A percentile compares a stretch with the other conserved stretches of the same genome.
These are phyloP conservation scores for Phytopythium vexans DNA, from an alignment of 352 stramenopile genomes.

Conservation along the genomic window DNA sequence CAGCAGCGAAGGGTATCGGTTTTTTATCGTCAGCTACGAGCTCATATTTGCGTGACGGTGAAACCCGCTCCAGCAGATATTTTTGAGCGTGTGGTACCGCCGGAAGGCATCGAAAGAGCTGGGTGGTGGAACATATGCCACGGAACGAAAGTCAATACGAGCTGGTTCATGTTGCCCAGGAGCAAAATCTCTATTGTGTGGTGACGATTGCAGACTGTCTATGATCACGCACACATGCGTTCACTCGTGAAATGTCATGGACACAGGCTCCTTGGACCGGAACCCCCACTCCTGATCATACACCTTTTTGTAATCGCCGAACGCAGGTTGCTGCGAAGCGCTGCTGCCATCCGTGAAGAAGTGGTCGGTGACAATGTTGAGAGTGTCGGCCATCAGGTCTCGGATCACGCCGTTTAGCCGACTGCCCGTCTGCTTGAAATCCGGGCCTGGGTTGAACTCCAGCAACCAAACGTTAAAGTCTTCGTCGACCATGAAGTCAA, in stretches of 20 bases:
- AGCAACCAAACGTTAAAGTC: constrained; percentile 68
- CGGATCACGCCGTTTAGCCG: constrained; percentile 59
- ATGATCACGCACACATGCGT: not conserved
- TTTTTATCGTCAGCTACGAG: constrained; percentile 76
- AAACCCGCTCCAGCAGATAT: constrained; percentile 47
- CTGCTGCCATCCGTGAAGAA: constrained; percentile 30
- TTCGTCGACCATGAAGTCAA: constrained; percentile 74
- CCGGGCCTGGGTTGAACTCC: constrained; percentile 72
- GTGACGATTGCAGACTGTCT: not conserved
- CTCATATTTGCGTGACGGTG: constrained; percentile 53
- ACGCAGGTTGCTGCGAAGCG: constrained; percentile 8
- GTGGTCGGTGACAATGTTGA: constrained; percentile 50
- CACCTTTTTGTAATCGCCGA: constrained; percentile 42
- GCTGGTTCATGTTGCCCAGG: constrained; percentile 4
- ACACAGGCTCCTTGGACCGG: constrained; percentile 37
- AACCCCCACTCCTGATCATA: constrained; percentile 57
- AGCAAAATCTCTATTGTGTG: constrained; percentile 11
- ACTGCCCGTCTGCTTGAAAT: constrained; percentile 74
- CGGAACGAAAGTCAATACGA: not conserved
- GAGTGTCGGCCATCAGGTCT: constrained; percentile 55
- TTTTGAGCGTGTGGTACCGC: constrained; percentile 33
- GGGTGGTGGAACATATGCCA: too few species aligned
- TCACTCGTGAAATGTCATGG: constrained; percentile 56
- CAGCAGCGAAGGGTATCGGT: constrained; percentile 78
- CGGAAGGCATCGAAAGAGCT: not conserved